Evolutionary conservation across 148 eudicot species (phyloP), one percentile per base, ranked within the genome.

Genomic region (Suaeda aralocaspica): DNA sequence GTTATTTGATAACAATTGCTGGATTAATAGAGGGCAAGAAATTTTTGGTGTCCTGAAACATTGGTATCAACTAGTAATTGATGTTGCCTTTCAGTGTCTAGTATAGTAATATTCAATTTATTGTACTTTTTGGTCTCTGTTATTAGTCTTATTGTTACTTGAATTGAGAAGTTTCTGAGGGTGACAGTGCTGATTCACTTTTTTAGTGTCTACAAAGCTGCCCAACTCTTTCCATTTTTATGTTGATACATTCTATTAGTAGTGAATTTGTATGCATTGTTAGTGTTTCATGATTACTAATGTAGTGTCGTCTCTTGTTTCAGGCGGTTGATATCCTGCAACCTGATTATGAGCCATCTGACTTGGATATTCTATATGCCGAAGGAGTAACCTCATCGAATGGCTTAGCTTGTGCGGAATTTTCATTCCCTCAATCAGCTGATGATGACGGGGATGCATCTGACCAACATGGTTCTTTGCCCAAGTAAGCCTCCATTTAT

Each of bases 361-460:
- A 89, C 80, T 64, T 82, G 77, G 99, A 95, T 65, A 89, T 95
- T 55, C 72, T 95, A 22, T 88, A 95, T 80, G 97, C 99, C 12
- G 99, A 95, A 80, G 91, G 91, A 66, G 85, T 95, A 77, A 89
- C 87, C 66, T 91, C 99, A 66, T 86, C 96, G 24, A 95, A 95
- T 83, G 96, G 97, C 71, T 96, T 95, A 74, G 80, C 99, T 52
- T 86, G 87, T 77, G 84, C 86, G 65, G 99, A 91, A 36, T 95
- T 95, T 79, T 82, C 96, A 68, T 89, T 89, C 67, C 97, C 97
- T 6, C 87, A 68, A 58, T 69, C 85, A 67, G 81, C 79, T 46
- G 91, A 84, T 67, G 86, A 83, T 36, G 77, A 78, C 69, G 31
- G 58, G 49, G 90, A 89, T 36, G 71, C 86, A 48, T 70, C 83